A percentile compares a stretch with the other conserved stretches of the same genome.
These are phyloP conservation scores for Hylodesmum podocarpum DNA, from an alignment of 306 rosid genomes.

Conservation along the genomic window DNA sequence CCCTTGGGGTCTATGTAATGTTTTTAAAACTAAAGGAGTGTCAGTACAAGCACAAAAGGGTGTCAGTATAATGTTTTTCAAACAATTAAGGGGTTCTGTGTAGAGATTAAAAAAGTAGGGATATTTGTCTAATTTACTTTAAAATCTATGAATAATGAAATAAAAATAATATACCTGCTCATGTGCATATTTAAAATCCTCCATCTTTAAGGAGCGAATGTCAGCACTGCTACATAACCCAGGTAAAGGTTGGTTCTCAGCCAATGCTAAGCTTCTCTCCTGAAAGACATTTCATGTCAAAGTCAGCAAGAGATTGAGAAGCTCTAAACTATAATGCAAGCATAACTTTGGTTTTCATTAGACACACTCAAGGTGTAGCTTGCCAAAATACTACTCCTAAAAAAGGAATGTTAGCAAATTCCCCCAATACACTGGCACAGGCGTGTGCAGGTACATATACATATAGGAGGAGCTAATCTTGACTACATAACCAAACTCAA, in stretches of 20 bases:
- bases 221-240: slow-evolving; percentile 62
- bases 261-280: slow-evolving; percentile 68
- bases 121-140: too few relatives aligned
- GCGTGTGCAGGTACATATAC: too few relatives aligned
- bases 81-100: too few relatives aligned
- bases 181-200: slow-evolving; percentile 82
- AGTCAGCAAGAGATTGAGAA: slow-evolving; percentile 20
- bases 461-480: background rate
- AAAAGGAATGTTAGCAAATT: background rate
- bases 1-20: too few relatives aligned
- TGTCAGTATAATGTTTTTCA: too few relatives aligned
- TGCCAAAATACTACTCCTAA: background rate
- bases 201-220: slow-evolving; percentile 78
- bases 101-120: too few relatives aligned
- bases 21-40: too few relatives aligned
- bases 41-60: too few relatives aligned
- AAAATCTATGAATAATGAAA: background rate
- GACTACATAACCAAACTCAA: background rate
- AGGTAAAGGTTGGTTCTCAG: slow-evolving; percentile 66
- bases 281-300: slow-evolving; percentile 39
- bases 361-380: background rate
- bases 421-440: too few relatives aligned
- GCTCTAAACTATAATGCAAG: background rate
- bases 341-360: background rate
- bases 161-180: slow-evolving; percentile 63